phyloP scores from a whole-genome alignment of 1,284 basidiomycete genomes.

The Puccinia brachypodii region DNA sequence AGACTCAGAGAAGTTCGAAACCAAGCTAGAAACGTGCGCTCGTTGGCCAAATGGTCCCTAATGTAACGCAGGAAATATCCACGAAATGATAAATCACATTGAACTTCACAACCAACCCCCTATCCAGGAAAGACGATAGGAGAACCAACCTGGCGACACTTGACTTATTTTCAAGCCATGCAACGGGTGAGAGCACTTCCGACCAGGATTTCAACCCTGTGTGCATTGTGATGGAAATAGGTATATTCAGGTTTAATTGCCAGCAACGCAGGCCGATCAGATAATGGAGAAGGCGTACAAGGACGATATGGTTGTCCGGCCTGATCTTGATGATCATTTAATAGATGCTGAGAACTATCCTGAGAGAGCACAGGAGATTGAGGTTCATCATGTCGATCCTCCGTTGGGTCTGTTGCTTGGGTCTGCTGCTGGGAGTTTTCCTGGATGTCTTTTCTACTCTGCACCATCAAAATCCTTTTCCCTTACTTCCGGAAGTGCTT shows the following conservation, averaged over 20 bases:
- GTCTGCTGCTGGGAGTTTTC: neutral
- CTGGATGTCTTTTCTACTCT: neutral
- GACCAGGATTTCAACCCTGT: conserved; percentile 11
- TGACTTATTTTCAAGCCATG: conserved; percentile 40
- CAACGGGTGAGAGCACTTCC: conserved; percentile 20
- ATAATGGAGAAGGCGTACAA: neutral
- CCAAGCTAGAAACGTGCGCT: conserved; percentile 66
- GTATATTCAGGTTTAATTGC: neutral
- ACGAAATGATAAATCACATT: neutral
- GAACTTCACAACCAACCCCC: neutral
- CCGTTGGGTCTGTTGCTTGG: neutral
- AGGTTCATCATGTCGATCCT: neutral
- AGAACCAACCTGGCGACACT: conserved; percentile 34
- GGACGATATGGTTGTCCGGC: neutral
- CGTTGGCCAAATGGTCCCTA: conserved; percentile 66
- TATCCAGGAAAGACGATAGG: neutral
- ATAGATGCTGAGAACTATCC: neutral
- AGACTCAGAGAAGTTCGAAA: conserved; percentile 63
- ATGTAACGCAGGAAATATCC: conserved; percentile 55
- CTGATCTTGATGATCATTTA: neutral
- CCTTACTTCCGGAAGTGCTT: neutral
- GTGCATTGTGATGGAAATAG: neutral
- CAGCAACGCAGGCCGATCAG: neutral
- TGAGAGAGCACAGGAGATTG: neutral
- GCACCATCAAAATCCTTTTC: neutral